Evolutionary conservation across 441 rosid species (phyloP), one percentile per base, ranked within the genome.

Genomic region (Bruguiera hainesii): DNA sequence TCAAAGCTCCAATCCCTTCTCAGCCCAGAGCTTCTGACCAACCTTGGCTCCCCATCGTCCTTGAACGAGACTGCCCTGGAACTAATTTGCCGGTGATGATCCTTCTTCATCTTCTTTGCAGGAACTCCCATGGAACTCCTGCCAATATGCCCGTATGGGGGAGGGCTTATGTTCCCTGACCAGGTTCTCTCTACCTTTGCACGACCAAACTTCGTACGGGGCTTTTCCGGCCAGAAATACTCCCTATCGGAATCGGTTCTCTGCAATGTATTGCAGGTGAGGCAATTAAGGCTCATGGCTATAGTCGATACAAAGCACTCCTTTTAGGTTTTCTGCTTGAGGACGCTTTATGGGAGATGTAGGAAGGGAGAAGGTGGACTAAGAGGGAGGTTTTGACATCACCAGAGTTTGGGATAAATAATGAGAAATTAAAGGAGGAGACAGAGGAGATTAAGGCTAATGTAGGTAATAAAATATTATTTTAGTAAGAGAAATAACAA

Each of bases 1-100:
- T 91, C 95, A 70, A 94, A 85, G 87, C 98, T 94, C 98, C 96
- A 93, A 70, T 89, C 83, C 68, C 96, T 88, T 78, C 95, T 83
- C 86, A 91, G 83, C 15, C 96, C 97, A 42, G 78, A 73, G 69
- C 96, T 91, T 67, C 97, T 83, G 21, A 79, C 78, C 83, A 89
- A 73, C 81, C 50, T 93, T 3, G 92, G 96, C 71, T 81, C 80
- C 19, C 42, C 80, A n/a, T 25, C 64, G 4, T 20, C 65, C 23
- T 68, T 71, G 21, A 72, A 63, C 37, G 56, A 49, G n/a, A 75
- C 49, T 1, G 73, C 69, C 49, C 85, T 77, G 0, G 81, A 64
- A 48, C 80, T 81, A 57, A 67, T 59, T 3, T 71, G 39, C 51
- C 86, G 82, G 55, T 81, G 78, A 33, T 73, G 84, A 58, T 68